A percentile compares a stretch with the other conserved stretches of the same genome.
These are phyloP conservation scores for Somion occarium DNA, from an alignment of 1,284 basidiomycete genomes.

Conservation along the genomic window DNA sequence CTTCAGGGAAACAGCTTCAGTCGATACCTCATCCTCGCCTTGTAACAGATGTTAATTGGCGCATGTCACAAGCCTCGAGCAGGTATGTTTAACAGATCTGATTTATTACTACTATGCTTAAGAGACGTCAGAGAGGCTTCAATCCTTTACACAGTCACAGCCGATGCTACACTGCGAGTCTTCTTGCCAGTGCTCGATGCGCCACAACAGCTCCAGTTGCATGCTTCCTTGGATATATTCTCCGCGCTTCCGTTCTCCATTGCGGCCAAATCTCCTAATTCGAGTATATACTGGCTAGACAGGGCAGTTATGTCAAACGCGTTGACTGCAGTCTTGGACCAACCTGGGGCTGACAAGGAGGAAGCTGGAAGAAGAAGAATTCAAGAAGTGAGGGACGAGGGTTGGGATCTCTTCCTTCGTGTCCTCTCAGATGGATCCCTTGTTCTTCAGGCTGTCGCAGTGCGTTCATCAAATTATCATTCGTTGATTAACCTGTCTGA, in stretches of 20 bases:
- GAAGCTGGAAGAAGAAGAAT: conserved; percentile 44
- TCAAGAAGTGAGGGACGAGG: conserved; percentile 59
- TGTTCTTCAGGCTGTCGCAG: conserved; percentile 68
- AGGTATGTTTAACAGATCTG: conserved; percentile 37
- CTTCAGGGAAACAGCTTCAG: conserved; percentile 65
- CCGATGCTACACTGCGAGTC: conserved; percentile 73
- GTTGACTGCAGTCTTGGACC: conserved; percentile 36
- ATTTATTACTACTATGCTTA: conserved; percentile 4
- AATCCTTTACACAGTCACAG: conserved; percentile 73
- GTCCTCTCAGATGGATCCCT: conserved; percentile 69
- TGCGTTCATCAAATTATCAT: conserved; percentile 33
- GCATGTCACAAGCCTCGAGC: conserved; percentile 58
- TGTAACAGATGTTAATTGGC: conserved; percentile 62
- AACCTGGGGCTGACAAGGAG: conserved; percentile 32
- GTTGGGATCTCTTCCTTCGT: conserved; percentile 77
- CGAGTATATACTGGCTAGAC: conserved; percentile 61
- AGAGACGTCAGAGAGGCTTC: conserved; percentile 50
- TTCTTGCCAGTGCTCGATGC: conserved; percentile 87
- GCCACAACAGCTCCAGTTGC: conserved; percentile 80
- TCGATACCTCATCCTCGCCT: conserved; percentile 62
- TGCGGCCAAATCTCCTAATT: conserved; percentile 31
- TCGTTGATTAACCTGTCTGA: conserved; percentile 1
- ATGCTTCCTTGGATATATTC: conserved; percentile 66
- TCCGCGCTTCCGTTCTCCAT: conserved; percentile 43
- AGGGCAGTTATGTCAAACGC: conserved; percentile 49